Evolutionary conservation across 208 protist species (phyloP).

Genomic region (Entamoeba histolytica): DNA sequence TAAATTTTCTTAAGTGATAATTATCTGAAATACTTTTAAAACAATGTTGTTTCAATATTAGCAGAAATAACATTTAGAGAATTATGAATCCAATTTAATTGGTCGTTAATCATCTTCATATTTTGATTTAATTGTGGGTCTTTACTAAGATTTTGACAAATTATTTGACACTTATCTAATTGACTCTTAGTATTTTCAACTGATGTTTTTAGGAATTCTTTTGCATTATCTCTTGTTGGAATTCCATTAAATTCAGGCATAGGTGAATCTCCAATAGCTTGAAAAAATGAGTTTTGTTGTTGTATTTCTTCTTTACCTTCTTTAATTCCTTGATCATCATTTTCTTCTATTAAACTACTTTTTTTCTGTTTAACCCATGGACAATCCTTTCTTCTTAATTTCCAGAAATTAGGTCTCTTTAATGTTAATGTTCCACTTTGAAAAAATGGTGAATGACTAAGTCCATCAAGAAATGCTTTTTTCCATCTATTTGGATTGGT

Average conservation of each 20-base stretch:
- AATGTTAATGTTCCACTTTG: not conserved
- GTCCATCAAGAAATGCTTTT: not conserved
- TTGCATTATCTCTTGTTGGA: not conserved
- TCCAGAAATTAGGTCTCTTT: not conserved
- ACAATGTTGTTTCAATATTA: not conserved
- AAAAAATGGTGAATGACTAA: not conserved
- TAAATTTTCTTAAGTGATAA: no score
- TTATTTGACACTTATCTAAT: not conserved
- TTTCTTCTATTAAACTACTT: not conserved
- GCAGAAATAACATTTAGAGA: not conserved
- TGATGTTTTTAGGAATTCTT: not conserved
- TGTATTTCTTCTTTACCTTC: not conserved
- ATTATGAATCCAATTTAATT: not conserved
- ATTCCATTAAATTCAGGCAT: not conserved
- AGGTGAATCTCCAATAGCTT: not conserved
- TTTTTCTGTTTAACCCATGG: not conserved
- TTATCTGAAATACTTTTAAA: no score
- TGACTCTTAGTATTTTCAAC: not conserved
- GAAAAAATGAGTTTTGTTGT: not conserved
- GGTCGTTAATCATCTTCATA: not conserved
- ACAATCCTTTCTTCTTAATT: not conserved
- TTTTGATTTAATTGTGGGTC: not conserved
- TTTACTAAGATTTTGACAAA: not conserved
- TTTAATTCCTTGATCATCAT: no score
- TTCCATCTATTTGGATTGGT: not conserved